phyloP scores from a whole-genome alignment of 2,329 filamentous ascomycete genomes.

The Paecilomyces dactylethromorphus region DNA sequence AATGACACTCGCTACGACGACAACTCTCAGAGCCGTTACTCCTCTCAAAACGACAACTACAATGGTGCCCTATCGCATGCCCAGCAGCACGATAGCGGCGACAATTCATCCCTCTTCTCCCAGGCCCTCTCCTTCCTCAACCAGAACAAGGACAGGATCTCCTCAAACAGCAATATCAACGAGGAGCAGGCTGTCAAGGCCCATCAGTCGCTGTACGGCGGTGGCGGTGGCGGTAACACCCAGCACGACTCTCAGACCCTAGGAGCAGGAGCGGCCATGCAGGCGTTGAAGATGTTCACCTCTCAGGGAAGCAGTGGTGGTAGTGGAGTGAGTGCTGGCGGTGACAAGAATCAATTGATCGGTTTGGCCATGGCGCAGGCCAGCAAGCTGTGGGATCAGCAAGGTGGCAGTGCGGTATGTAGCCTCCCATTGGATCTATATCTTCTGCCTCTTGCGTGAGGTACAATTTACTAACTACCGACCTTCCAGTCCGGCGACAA shows the following conservation, averaged over 20 bases:
- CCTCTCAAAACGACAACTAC: conserved; percentile 42
- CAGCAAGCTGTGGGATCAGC: conserved; percentile 65
- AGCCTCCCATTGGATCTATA: conserved; percentile 1
- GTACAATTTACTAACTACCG: background rate
- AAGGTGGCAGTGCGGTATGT: conserved; percentile 51
- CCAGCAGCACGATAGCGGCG: conserved; percentile 46
- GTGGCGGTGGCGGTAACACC: conserved; percentile 40
- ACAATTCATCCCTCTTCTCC: conserved; percentile 45
- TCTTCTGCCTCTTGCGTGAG: conserved; percentile 17
- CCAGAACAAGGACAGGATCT: conserved; percentile 44
- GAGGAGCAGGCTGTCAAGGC: conserved; percentile 63
- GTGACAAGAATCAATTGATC: conserved; percentile 71
- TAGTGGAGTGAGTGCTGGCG: conserved; percentile 25
- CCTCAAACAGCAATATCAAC: conserved; percentile 48
- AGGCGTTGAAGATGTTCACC: conserved; percentile 72
- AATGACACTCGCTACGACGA: conserved; percentile 12
- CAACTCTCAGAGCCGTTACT: conserved; percentile 2
- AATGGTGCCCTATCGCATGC: conserved; percentile 51
- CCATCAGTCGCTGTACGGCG: conserved; percentile 68
- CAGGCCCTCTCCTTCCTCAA: conserved; percentile 49
- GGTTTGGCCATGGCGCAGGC: conserved; percentile 84
- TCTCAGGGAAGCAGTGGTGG: conserved; percentile 41
- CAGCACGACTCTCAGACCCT: conserved; percentile 41
- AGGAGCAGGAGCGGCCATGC: conserved; percentile 40
- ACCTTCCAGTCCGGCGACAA: conserved; percentile 56